Evolutionary conservation across 2,329 filamentous ascomycete species (phyloP).

Genomic region (Salinomyces thailandicus): DNA sequence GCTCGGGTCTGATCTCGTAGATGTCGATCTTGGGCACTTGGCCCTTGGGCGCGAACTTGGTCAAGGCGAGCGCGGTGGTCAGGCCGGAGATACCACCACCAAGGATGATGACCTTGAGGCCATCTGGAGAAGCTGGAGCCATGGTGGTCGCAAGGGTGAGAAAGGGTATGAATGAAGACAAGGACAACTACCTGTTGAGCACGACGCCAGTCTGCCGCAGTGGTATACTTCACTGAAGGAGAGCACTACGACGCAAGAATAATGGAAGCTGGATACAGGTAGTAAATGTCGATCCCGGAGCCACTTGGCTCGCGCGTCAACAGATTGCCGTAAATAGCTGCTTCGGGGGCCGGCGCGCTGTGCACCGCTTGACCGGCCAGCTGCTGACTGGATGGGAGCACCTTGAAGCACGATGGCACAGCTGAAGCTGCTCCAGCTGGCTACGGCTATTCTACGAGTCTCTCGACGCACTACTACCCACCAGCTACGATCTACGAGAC

Average conservation of each 20-base stretch:
- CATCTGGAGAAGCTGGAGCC: conserved; percentile 21
- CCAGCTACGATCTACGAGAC: too few relatives aligned
- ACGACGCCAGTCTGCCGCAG: too few relatives aligned
- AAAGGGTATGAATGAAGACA: background rate
- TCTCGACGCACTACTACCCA: too few relatives aligned
- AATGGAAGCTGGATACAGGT: too few relatives aligned
- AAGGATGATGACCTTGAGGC: conserved; percentile 37
- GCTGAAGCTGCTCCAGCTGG: too few relatives aligned
- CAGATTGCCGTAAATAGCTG: background rate
- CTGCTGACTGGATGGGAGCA: too few relatives aligned
- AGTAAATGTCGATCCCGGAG: too few relatives aligned
- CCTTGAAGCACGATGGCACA: too few relatives aligned
- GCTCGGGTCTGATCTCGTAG: conserved; percentile 38
- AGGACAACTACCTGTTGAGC: too few relatives aligned
- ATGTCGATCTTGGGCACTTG: conserved; percentile 34
- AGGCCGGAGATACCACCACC: conserved; percentile 45
- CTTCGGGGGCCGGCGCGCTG: conserved; percentile 1
- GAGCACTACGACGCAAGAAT: background rate
- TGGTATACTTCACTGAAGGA: too few relatives aligned
- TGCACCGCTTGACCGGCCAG: too few relatives aligned
- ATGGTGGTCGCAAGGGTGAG: conserved; percentile 8
- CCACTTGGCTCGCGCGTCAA: background rate
- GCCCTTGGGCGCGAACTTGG: conserved; percentile 31
- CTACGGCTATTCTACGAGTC: too few relatives aligned
- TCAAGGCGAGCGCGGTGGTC: conserved; percentile 39